phyloP scores from a whole-genome alignment of 345 rosid species.

The Citrus reticulata region DNA sequence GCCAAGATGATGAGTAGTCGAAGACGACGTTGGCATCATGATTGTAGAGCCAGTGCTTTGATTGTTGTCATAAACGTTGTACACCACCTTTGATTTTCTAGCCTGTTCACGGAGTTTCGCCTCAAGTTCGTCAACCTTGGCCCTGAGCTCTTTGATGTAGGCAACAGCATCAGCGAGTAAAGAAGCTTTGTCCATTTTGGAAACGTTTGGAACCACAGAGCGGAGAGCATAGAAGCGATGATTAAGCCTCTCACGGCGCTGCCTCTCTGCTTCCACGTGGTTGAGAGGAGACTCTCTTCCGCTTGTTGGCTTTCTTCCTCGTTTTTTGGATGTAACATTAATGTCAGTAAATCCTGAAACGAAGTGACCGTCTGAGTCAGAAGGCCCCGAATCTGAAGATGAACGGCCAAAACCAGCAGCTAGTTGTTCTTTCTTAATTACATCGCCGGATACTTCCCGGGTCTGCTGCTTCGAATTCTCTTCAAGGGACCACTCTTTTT shows the following conservation, averaged over 20 bases:
- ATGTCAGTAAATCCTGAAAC: conserved; percentile 5
- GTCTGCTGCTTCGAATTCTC: conserved; percentile 4
- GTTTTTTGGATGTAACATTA: conserved; percentile 15
- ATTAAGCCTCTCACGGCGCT: conserved; percentile 77
- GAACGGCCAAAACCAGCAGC: conserved; percentile 16
- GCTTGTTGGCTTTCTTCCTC: conserved; percentile 33
- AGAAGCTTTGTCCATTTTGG: conserved; percentile 92
- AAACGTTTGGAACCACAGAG: conserved; percentile 83
- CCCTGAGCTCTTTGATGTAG: conserved; percentile 65
- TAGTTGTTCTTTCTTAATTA: conserved; percentile 14
- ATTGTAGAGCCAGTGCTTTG: background rate
- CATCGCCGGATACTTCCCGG: background rate
- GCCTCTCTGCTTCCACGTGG: conserved; percentile 84
- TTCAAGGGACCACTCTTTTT: conserved; percentile 9
- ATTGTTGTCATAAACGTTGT: conserved; percentile 1
- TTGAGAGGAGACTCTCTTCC: conserved; percentile 40
- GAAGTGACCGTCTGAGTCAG: conserved; percentile 26
- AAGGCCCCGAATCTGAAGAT: conserved; percentile 39
- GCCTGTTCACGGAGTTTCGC: conserved; percentile 12
- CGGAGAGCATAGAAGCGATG: conserved; percentile 72
- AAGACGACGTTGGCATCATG: background rate
- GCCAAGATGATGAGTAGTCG: background rate
- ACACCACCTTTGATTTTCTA: conserved; percentile 2
- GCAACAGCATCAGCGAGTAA: conserved; percentile 63
- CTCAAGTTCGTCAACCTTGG: conserved; percentile 48